Conservation (phyloP, 192 early-diverging fungal species). For the Linderina pennispora region DNA sequence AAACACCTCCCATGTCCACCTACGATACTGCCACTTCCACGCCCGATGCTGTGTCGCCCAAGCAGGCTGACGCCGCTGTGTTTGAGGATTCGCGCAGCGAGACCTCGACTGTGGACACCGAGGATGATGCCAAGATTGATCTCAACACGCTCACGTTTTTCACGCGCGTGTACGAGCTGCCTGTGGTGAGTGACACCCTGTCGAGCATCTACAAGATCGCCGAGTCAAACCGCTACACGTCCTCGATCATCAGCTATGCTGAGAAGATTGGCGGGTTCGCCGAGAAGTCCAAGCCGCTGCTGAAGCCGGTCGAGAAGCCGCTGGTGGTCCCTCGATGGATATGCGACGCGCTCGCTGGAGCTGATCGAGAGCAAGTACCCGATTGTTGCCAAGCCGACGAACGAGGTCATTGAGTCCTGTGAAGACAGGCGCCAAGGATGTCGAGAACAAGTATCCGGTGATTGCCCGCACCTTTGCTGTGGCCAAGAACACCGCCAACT, state of each 20-base stretch:
- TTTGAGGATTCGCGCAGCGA: slow-evolving; percentile 49
- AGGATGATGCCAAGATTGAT: slow-evolving; percentile 27
- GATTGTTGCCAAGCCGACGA: slow-evolving; percentile 54
- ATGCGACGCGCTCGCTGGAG: slow-evolving; percentile 61
- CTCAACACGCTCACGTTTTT: slow-evolving; percentile 32
- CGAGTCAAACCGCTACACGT: slow-evolving; percentile 40
- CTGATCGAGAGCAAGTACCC: slow-evolving; percentile 55
- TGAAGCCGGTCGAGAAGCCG: slow-evolving; percentile 48
- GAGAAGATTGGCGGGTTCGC: slow-evolving; percentile 37
- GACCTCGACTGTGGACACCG: slow-evolving; percentile 49
- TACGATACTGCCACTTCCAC: too few species aligned
- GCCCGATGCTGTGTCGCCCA: slow-evolving; percentile 14
- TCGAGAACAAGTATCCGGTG: slow-evolving; percentile 41
- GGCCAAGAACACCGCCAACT: slow-evolving; percentile 48
- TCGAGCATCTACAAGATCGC: slow-evolving; percentile 44
- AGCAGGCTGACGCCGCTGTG: slow-evolving; percentile 16
- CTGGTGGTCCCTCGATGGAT: slow-evolving; percentile 51
- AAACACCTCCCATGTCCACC: too few species aligned
- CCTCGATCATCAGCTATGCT: slow-evolving; percentile 33
- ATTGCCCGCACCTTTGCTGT: slow-evolving; percentile 52
- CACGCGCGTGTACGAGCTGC: slow-evolving; percentile 50
- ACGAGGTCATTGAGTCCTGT: slow-evolving; percentile 54
- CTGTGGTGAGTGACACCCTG: slow-evolving; percentile 50
- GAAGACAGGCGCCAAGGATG: slow-evolving; percentile 34
- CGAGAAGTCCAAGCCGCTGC: slow-evolving; percentile 36